A percentile compares a stretch with the other conserved stretches of the same genome.
Evolutionary conservation across 306 rosid genomes (phyloP).

Genomic region (Rosa lucieae): DNA sequence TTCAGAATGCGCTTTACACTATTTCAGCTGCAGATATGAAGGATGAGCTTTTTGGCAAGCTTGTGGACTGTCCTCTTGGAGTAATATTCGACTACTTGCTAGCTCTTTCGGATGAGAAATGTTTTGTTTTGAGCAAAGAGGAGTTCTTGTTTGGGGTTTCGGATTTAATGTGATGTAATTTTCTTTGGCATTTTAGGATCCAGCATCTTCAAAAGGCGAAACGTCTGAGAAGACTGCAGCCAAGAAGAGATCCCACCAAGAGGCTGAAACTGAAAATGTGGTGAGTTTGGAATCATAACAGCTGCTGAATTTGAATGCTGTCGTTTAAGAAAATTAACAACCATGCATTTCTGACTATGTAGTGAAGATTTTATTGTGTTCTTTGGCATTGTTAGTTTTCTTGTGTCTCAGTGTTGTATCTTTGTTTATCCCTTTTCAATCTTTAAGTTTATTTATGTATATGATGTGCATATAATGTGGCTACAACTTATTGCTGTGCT

Average conservation of each 20-base stretch:
- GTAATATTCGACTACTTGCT: slow-evolving; percentile 32
- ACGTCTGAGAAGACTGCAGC: slow-evolving; percentile 46
- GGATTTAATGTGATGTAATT: slow-evolving; percentile 5
- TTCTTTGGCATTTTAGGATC: slow-evolving; percentile 42
- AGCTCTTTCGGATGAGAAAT: not conserved
- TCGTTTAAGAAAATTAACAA: not conserved
- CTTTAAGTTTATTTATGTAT: not conserved
- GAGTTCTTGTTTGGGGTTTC: not conserved
- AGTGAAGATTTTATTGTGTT: too few species aligned
- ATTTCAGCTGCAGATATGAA: slow-evolving; percentile 70
- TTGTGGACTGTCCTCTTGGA: slow-evolving; percentile 62
- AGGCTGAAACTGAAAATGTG: slow-evolving; percentile 36
- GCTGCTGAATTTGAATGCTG: not conserved
- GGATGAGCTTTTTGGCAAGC: slow-evolving; percentile 61
- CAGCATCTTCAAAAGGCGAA: slow-evolving; percentile 43
- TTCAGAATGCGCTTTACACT: slow-evolving; percentile 79
- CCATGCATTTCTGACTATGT: not conserved
- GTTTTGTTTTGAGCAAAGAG: not conserved
- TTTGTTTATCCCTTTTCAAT: not conserved
- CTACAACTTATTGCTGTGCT: too few species aligned
- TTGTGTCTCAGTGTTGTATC: not conserved
- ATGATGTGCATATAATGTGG: too few species aligned
- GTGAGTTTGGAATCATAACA: slow-evolving; percentile 36
- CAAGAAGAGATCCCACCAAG: slow-evolving; percentile 58
- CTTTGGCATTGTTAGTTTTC: too few species aligned